These are phyloP conservation scores for Trypanosoma vivax DNA, from an alignment of 208 protist genomes.

Conservation along the genomic window DNA sequence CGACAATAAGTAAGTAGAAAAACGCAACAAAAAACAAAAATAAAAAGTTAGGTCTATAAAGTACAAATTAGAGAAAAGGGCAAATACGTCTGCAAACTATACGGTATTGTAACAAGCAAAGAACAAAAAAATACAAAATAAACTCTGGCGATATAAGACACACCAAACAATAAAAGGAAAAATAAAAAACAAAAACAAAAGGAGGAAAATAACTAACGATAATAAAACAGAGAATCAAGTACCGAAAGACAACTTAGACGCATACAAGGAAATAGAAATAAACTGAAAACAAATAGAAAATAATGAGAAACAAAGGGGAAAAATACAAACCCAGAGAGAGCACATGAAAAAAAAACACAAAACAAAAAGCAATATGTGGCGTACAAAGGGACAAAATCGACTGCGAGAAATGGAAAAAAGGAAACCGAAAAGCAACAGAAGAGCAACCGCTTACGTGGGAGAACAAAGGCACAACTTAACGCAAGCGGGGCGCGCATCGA, in stretches of 20 bases:
- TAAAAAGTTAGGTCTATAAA: too few relatives aligned
- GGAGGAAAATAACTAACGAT: constrained; percentile 10
- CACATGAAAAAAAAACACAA: constrained; percentile 14
- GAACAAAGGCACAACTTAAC: too few relatives aligned
- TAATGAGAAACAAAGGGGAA: not conserved
- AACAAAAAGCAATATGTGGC: constrained; percentile 7
- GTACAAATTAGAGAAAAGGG: too few relatives aligned
- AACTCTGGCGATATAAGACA: too few relatives aligned
- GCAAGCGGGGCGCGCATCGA: too few relatives aligned
- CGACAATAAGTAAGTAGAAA: too few relatives aligned
- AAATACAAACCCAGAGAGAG: constrained; percentile 1
- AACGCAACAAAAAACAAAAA: too few relatives aligned
- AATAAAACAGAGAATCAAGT: constrained; percentile 5
- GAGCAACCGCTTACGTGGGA: too few relatives aligned
- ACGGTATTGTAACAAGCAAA: too few relatives aligned
- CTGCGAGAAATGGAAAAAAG: constrained; percentile 13
- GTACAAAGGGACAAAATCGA: constrained; percentile 1
- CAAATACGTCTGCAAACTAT: too few relatives aligned
- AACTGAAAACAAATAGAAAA: not conserved
- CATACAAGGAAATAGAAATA: not conserved
- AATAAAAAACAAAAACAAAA: constrained; percentile 10
- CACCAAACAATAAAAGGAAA: constrained; percentile 12
- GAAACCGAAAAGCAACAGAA: too few relatives aligned
- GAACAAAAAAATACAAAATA: too few relatives aligned
- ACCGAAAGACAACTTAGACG: constrained; percentile 11